Base-by-base conservation (phyloP, 1,139 yeast species). In the Groenewaldozyma sp. region DNA sequence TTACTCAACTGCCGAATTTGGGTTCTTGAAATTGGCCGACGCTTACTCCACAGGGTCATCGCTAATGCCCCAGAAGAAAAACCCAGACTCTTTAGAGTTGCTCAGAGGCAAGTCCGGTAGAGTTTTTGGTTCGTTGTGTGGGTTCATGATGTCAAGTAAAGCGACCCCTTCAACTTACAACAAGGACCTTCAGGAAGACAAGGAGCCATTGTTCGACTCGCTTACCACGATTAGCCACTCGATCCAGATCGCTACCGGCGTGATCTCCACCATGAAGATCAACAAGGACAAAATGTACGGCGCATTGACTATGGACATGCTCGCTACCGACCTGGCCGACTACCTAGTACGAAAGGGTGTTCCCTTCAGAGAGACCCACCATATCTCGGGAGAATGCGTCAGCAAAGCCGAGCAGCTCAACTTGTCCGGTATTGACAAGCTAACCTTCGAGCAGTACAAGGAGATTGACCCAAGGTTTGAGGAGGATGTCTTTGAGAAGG, bases 21-120 rank as follows among this genome's bases (percentile, higher is more conserved):
- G 95, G 2, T 91, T 93, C 60, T 71, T 91, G 50, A 78, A 84
- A 61, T 73, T 88, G 43, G 93, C 96, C 10, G 99, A 91, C 61
- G 98, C 98, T 24, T 91, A 91, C 66, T 91, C 98, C 1, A 91
- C 99, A 9, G 99, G 99, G 7, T 86, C 96, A 4, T 86, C 96
- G 32, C 73, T 91, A 59, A 91, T 91, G 99, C 99, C 99, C 20
- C 98, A 93, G 64, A 91, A 91, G 77, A 93, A 91, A 66, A 91
- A 91, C 66, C 96, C 98, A 2, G 99, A 91, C 60, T 83, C 95
- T 29, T 71, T 91, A 51, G 99, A 91, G 67, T 71, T 91, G 48
- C 73, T 93, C 58, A 76, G 99, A 65, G 99, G 99, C 43, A 91
- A 91, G 67, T 80, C 94, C 16, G 99, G 99, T 40, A 80, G 99